Conservation (phyloP, 192 early-diverging fungal species). For the Coemansia sp. region DNA sequence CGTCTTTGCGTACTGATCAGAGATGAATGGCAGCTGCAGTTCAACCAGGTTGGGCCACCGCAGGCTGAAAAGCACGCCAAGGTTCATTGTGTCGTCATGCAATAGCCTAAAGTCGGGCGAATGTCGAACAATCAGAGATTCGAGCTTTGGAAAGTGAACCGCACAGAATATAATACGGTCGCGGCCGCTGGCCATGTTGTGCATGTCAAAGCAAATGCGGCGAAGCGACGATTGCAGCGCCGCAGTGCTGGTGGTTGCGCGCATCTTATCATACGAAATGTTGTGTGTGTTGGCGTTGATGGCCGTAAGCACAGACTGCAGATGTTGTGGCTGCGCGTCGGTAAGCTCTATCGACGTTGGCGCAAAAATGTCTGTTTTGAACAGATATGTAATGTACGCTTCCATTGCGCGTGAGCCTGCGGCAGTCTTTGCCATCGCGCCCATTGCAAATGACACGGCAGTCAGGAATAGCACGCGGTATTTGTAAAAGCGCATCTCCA, state of each 20-base stretch:
- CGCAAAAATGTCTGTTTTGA: slow-evolving; percentile 48
- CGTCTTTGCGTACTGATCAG: slow-evolving; percentile 22
- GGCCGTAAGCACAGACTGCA: slow-evolving; percentile 29
- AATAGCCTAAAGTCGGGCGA: slow-evolving; percentile 39
- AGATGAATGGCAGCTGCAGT: slow-evolving; percentile 44
- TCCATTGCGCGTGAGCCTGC: slow-evolving; percentile 38
- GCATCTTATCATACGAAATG: slow-evolving; percentile 41
- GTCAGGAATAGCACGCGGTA: slow-evolving; percentile 44
- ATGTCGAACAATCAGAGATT: slow-evolving; percentile 37
- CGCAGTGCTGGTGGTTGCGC: slow-evolving; percentile 24
- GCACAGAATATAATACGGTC: slow-evolving; percentile 42
- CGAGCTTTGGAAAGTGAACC: slow-evolving; percentile 43
- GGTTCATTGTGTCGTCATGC: slow-evolving; percentile 26
- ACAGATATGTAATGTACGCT: slow-evolving; percentile 35
- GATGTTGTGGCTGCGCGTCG: slow-evolving; percentile 34
- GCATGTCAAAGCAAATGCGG: slow-evolving; percentile 34
- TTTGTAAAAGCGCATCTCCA: slow-evolving; percentile 40
- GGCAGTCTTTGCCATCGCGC: slow-evolving; percentile 26
- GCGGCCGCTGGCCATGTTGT: slow-evolving; percentile 35
- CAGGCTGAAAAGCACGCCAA: slow-evolving; percentile 45
- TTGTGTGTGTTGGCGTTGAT: slow-evolving; percentile 41
- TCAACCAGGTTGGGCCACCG: slow-evolving; percentile 40
- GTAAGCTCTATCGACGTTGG: slow-evolving; percentile 25
- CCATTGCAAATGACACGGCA: slow-evolving; percentile 46
- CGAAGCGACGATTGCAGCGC: slow-evolving; percentile 48